Evolutionary conservation across 129 eudicot species (phyloP), one percentile per base, ranked within the genome.

Genomic region (Artemisia tridentata): DNA sequence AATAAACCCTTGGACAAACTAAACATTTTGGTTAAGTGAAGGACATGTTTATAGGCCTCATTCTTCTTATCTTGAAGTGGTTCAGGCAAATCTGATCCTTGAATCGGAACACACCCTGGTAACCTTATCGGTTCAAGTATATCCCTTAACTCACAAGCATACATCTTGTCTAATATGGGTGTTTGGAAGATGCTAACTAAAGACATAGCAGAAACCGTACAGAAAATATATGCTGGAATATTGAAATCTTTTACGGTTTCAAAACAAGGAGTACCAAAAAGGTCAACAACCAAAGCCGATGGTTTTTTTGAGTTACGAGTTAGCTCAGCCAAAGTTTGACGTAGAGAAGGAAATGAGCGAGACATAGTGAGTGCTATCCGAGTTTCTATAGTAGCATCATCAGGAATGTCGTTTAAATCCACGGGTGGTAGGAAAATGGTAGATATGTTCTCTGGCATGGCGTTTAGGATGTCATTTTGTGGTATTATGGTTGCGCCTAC

Each of bases 31-130:
- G 20, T 4, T 2, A 56, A 10, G 41, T 75, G 61, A 38, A 81
- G 29, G 3, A 72, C 0, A 29, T 17, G 17, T 50, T 23, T 70
- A 60, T 81, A 85, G 0, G 75, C 67, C 11, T 45, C 66, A n/a
- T 49, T 62, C 13, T 65, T 69, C 81, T 81, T 73, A 71, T 85
- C 86, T 38, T 75, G 86, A 57, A 75, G 54, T 72, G 84, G 75
- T 66, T 75, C 82, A 55, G 68, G 7, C 9, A 81, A 3, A 60
- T 84, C 88, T 4, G 41, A 29, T 8, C 85, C 85, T n/a, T 74
- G 81, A 67, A 81, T 47, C 69, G 82, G 84, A 29, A 81, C 77
- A 68, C 80, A 85, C 10, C 86, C 84, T 9, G 86, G 80, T 50
- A 81, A 11, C 34, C 3, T 51, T 6, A 85, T 61, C 75, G 80